Conservation (phyloP, 768 basidiomycete species). For the Termitomyces sp. region DNA sequence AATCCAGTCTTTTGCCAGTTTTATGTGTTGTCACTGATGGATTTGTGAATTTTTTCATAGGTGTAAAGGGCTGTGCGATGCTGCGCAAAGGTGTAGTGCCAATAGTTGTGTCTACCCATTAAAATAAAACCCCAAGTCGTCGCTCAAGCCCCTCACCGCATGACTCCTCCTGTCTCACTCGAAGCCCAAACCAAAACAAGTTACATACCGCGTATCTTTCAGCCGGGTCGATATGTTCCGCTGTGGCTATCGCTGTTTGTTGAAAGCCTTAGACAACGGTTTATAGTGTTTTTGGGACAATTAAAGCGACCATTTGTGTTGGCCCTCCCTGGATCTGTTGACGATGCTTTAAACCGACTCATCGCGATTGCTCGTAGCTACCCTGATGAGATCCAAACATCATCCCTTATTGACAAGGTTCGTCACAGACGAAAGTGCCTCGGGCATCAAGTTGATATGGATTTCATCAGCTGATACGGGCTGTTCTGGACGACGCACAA, state of each 20-base stretch:
- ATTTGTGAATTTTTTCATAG: neutral
- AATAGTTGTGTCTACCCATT: neutral
- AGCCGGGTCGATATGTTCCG: neutral
- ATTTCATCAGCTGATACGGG: neutral
- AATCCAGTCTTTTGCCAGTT: no score
- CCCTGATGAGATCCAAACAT: neutral
- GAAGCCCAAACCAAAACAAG: neutral
- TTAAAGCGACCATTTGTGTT: no score
- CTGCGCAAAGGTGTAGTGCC: neutral
- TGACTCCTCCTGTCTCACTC: neutral
- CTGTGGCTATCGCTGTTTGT: neutral
- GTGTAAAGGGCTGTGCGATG: neutral
- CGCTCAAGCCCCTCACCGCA: neutral
- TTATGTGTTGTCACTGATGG: neutral
- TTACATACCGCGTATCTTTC: neutral
- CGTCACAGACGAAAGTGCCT: neutral
- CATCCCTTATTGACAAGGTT: neutral
- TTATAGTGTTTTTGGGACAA: neutral
- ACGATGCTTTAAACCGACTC: neutral
- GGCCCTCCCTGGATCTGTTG: neutral
- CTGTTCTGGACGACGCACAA: neutral
- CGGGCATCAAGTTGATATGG: neutral
- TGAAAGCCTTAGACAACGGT: neutral
- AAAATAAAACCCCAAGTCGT: neutral
- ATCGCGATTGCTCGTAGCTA: neutral